Conservation (phyloP, 2,329 filamentous ascomycete species). For the Xylaria sp. region DNA sequence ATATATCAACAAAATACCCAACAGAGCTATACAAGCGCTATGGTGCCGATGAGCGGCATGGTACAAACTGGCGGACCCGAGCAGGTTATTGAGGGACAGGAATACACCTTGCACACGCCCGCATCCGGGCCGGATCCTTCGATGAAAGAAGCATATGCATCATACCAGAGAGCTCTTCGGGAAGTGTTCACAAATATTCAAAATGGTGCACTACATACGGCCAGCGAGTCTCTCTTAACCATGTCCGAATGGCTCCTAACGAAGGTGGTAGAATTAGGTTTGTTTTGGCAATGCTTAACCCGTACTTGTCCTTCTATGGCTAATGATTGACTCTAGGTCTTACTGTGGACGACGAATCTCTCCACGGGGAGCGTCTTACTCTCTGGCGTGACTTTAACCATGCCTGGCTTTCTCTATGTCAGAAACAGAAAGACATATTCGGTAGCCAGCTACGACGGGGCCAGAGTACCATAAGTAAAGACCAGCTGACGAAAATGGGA, state of each 20-base stretch:
- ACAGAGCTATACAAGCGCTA: slow-evolving; percentile 61
- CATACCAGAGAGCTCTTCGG: slow-evolving; percentile 70
- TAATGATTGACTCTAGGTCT: slow-evolving; percentile 69
- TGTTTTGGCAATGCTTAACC: slow-evolving; percentile 44
- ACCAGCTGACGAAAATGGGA: slow-evolving; percentile 80
- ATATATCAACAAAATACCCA: slow-evolving; percentile 75
- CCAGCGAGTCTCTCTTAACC: slow-evolving; percentile 63
- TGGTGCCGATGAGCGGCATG: slow-evolving; percentile 61
- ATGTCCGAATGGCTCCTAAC: slow-evolving; percentile 68
- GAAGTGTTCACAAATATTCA: slow-evolving; percentile 78
- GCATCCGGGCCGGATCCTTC: slow-evolving; percentile 52
- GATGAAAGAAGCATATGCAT: slow-evolving; percentile 75
- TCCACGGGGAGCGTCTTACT: slow-evolving; percentile 80
- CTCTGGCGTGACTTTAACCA: slow-evolving; percentile 96
- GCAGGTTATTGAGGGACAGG: slow-evolving; percentile 67
- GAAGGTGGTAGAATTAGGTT: slow-evolving; percentile 67
- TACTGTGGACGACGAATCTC: slow-evolving; percentile 80
- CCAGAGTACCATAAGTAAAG: slow-evolving; percentile 73
- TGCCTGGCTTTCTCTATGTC: slow-evolving; percentile 86
- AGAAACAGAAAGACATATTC: slow-evolving; percentile 84
- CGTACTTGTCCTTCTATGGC: slow-evolving; percentile 33
- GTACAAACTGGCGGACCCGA: slow-evolving; percentile 57
- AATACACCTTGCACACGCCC: slow-evolving; percentile 52
- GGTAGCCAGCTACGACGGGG: slow-evolving; percentile 67
- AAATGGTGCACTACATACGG: slow-evolving; percentile 60